These are phyloP conservation scores for Amanita jacksonii DNA, from an alignment of 768 basidiomycete species.

Conservation along the genomic window DNA sequence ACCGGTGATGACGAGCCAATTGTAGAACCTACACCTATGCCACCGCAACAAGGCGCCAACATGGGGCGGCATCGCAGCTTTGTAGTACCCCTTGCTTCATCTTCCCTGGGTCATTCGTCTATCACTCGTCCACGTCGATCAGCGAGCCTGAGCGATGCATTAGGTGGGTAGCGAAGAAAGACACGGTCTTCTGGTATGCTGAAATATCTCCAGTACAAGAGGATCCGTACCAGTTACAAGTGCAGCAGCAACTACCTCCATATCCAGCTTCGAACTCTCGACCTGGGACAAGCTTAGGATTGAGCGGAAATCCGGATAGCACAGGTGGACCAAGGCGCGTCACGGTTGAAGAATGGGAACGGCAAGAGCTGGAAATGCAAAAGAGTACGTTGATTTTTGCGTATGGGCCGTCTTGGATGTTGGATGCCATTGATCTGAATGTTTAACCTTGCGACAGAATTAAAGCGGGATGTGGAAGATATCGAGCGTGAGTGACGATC, in stretches of 20 bases:
- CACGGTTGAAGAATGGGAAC: conserved; percentile 27
- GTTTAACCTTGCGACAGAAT: conserved; percentile 19
- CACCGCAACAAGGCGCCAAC: conserved; percentile 13
- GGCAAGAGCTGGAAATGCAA: conserved; percentile 34
- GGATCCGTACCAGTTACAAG: conserved; percentile 26
- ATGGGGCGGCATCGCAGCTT: conserved; percentile 11
- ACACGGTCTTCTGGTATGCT: background rate
- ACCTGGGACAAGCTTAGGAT: conserved; percentile 27
- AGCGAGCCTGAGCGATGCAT: conserved; percentile 67
- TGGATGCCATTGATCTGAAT: background rate
- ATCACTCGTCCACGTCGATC: conserved; percentile 58
- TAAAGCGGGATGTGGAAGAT: conserved; percentile 28
- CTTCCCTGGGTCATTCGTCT: conserved; percentile 28
- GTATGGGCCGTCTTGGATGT: background rate
- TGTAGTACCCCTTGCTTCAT: conserved; percentile 16
- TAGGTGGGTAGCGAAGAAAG: conserved; percentile 24
- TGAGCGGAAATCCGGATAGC: conserved; percentile 20
- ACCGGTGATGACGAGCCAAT: conserved; percentile 20
- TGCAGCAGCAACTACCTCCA: conserved; percentile 21
- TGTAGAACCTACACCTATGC: conserved; percentile 19
- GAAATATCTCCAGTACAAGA: conserved; percentile 22
- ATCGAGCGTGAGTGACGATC: conserved; percentile 27
- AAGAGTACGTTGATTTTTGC: conserved; percentile 24
- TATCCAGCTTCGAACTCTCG: conserved; percentile 21
- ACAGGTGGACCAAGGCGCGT: conserved; percentile 27